Percentiles rank a stretch among this genome's conserved stretches.
Evolutionary conservation across 495 filamentous ascomycete genomes (phyloP).

Genomic region (Tuber melanosporum): DNA sequence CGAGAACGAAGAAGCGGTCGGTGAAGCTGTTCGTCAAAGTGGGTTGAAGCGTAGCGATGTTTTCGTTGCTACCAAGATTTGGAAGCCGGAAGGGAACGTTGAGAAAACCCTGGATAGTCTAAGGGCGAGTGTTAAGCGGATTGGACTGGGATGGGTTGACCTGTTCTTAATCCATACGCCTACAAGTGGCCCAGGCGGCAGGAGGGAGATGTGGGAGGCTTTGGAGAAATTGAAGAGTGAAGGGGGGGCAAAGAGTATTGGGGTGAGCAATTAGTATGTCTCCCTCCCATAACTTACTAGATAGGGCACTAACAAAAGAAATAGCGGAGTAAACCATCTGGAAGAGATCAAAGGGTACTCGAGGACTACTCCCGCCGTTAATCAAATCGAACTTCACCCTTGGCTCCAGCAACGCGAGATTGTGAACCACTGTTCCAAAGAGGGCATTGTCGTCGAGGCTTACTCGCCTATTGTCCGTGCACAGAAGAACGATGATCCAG

Average conservation of each 20-base stretch:
- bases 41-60: slow-evolving; percentile 53
- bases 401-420: slow-evolving; percentile 76
- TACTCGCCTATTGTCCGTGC: slow-evolving; percentile 47
- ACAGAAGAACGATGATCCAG: slow-evolving; percentile 37
- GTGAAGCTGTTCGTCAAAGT: slow-evolving; percentile 53
- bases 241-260: slow-evolving; percentile 57
- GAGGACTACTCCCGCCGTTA: slow-evolving; percentile 60
- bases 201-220: slow-evolving; percentile 60
- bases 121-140: slow-evolving; percentile 56
- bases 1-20: slow-evolving; percentile 61
- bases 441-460: slow-evolving; percentile 64
- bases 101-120: slow-evolving; percentile 56
- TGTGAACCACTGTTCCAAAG: slow-evolving; percentile 62
- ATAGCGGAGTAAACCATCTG: slow-evolving; percentile 60
- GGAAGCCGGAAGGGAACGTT: slow-evolving; percentile 50
- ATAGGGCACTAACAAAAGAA: slow-evolving; percentile 44
- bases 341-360: slow-evolving; percentile 62
- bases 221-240: slow-evolving; percentile 56
- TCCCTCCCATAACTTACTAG: slow-evolving; percentile 45
- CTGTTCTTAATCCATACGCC: slow-evolving; percentile 64
- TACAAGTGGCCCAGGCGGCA: slow-evolving; percentile 48
- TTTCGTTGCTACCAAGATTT: slow-evolving; percentile 64
- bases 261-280: slow-evolving; percentile 65
- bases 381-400: slow-evolving; percentile 83
- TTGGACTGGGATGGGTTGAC: slow-evolving; percentile 61